Base-by-base conservation (phyloP, 164 flowering plant species). In the Stephania cephalantha region DNA sequence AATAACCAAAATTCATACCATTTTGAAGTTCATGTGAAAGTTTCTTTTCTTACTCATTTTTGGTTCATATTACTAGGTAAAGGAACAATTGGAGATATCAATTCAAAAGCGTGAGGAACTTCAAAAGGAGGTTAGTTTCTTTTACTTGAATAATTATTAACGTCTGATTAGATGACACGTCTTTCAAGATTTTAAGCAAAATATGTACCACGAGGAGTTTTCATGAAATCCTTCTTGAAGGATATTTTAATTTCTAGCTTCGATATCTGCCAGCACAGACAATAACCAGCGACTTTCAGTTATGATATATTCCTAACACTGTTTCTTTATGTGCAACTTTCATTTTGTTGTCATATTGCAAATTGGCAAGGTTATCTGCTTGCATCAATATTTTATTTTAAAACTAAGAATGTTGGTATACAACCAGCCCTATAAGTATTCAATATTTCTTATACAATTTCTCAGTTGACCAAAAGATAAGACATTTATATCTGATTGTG, bases 51-150 rank as follows among this genome's bases (percentile, higher is more conserved):
- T 70, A 35, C 68, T 61, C 52, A 20, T 46, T 18, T 73, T 71
- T 73, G 20, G 53, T 31, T 65, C 68, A 35, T 74, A 68, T 55
- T 76, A 68, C 78, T 81, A 91, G 91, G 85, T 83, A 30, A 86
- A 85, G 74, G 87, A 82, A 52, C 78, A 87, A 66, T 68, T 94
- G 76, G 88, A 86, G 35, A 69, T 78, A 79, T 83, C 89, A 46
- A 82, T 79, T 71, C 85, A 84, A 74, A 87, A 83, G 80, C 89
- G 80, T 63, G 90, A 86, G 71, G 89, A 86, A 48, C 94, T 94
- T 65, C 86, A 86, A 72, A 80, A 87, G 15, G 93, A 92, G 97
- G 98, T 92, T 44, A 61, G 76, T 22, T 10, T 65, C 46, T 74
- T 42, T 18, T 71, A 35, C 18, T 20, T 61, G 64, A 58, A 18